Conservation (phyloP, 2,329 filamentous ascomycete genomes). For the Tolypocladium tundrense region DNA sequence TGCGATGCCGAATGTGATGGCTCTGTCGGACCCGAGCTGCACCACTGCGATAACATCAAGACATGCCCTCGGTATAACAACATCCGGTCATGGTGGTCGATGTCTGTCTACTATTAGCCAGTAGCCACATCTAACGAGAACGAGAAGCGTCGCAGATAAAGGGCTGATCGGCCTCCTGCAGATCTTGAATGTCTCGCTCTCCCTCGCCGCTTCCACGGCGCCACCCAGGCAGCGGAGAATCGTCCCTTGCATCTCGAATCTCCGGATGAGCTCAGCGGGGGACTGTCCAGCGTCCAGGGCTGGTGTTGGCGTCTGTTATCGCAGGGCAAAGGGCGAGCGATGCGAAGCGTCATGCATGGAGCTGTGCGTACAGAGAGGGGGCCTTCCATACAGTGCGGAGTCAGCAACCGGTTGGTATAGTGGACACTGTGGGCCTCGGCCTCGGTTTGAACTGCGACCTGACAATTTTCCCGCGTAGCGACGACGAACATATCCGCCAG, state of each 20-base stretch:
- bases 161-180: neutral
- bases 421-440: neutral
- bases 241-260: conserved; percentile 8
- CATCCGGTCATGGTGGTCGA: neutral
- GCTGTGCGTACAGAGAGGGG: no score
- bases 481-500: neutral
- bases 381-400: neutral
- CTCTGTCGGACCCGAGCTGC: no score
- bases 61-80: neutral
- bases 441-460: neutral
- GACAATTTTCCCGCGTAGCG: neutral
- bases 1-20: no score
- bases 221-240: conserved; percentile 10
- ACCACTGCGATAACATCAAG: neutral
- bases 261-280: conserved; percentile 1
- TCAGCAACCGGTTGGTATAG: accelerated
- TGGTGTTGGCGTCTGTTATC: neutral
- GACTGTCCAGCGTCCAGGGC: neutral
- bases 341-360: neutral
- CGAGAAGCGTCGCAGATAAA: no score
- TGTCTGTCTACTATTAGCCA: no score
- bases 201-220: neutral
- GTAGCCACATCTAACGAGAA: no score
- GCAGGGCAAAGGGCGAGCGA: neutral
- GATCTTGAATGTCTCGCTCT: conserved; percentile 1